Conservation (phyloP, 257 asterid genomes). For the Jaltomata sinuosa region DNA sequence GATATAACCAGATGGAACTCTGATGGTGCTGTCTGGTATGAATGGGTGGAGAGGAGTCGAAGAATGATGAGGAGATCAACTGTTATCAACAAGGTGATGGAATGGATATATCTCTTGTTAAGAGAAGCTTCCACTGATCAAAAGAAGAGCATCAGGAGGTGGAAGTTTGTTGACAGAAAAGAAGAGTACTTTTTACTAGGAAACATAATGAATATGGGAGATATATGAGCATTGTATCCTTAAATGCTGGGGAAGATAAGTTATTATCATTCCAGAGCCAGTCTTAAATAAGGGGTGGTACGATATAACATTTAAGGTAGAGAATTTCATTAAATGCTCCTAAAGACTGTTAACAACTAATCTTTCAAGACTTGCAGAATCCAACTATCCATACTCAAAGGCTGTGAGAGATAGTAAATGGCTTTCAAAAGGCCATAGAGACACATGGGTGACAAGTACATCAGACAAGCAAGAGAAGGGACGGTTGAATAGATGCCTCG, state of each 20-base stretch:
- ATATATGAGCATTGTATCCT: neutral
- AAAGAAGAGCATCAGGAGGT: neutral
- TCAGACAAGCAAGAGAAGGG: no score
- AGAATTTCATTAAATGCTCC: neutral
- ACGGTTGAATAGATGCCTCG: no score
- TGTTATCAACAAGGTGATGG: neutral
- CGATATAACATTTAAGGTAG: neutral
- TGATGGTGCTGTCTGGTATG: neutral
- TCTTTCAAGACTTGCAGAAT: neutral
- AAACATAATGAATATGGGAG: no score
- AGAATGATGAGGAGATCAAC: neutral
- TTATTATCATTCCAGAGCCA: neutral
- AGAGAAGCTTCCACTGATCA: neutral
- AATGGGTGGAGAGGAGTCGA: neutral
- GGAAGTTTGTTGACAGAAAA: neutral
- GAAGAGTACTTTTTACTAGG: no score
- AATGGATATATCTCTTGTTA: neutral
- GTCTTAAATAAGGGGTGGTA: neutral
- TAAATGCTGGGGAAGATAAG: neutral
- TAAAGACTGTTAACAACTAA: neutral
- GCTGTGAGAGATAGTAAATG: neutral
- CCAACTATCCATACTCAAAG: neutral
- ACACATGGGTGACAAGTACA: neutral
- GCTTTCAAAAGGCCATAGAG: neutral
- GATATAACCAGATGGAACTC: neutral